Evolutionary conservation across 208 protist genomes (phyloP).

Genomic region (Trypanosomatidae sp.): DNA sequence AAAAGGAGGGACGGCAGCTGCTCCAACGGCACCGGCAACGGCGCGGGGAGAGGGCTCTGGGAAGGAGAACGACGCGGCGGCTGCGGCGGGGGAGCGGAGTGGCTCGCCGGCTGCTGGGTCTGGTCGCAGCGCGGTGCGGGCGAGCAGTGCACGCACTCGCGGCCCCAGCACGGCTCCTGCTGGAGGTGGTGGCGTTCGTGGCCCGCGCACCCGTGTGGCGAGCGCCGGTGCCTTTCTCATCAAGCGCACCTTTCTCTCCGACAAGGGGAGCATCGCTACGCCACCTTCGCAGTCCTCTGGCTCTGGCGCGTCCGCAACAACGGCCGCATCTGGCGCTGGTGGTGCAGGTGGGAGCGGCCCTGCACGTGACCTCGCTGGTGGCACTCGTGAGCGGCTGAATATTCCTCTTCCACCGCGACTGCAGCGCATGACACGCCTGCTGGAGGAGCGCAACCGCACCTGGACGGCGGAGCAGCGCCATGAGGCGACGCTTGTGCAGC

Average conservation of each 20-base stretch:
- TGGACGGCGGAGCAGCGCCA: conserved; percentile 34
- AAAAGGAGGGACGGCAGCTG: too few species aligned
- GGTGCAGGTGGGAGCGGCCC: too few species aligned
- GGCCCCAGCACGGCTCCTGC: not conserved
- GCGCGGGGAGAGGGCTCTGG: too few species aligned
- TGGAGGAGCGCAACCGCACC: conserved; percentile 51
- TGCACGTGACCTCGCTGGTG: too few species aligned
- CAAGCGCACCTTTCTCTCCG: conserved; percentile 10
- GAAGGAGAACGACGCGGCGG: too few species aligned
- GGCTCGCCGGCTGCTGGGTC: conserved; percentile 9
- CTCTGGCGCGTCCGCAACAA: too few species aligned
- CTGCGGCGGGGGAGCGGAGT: too few species aligned
- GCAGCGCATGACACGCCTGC: conserved; percentile 29
- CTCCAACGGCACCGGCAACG: too few species aligned
- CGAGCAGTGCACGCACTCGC: not conserved
- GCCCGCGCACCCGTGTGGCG: not conserved
- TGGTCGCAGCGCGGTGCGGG: conserved; percentile 20
- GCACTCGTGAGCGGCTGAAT: not conserved
- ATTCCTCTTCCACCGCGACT: conserved; percentile 28
- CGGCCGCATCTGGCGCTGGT: too few species aligned
- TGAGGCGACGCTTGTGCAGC: conserved; percentile 35
- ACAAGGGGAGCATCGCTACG: too few species aligned
- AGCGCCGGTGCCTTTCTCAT: conserved; percentile 34
- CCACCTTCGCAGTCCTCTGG: too few species aligned
- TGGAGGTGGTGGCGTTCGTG: not conserved